Conservation (phyloP, 768 basidiomycete genomes). For the Tylopilus plumbeoviolaceoides region DNA sequence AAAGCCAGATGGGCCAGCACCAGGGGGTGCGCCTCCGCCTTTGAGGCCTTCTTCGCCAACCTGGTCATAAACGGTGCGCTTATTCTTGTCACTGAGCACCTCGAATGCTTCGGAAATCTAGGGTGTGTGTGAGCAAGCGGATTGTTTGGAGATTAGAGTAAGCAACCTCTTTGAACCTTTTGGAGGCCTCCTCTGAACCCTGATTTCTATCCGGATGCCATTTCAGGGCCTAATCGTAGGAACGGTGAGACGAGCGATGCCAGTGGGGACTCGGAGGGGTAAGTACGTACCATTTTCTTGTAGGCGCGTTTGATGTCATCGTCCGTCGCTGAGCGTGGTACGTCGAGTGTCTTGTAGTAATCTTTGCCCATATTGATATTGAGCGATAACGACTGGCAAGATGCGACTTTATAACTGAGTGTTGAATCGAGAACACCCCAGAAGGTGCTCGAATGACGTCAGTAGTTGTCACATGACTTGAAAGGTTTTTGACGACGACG, state of each 20-base stretch:
- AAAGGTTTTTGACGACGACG: no score
- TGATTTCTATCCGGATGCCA: slow-evolving; percentile 93
- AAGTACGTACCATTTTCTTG: slow-evolving; percentile 73
- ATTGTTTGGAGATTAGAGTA: no score
- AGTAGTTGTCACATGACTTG: slow-evolving; percentile 12
- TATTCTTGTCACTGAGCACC: slow-evolving; percentile 84
- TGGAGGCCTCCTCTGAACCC: slow-evolving; percentile 79
- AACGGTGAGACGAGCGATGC: background rate
- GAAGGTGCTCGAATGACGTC: slow-evolving; percentile 34
- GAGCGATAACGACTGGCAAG: no score
- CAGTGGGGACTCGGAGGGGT: no score
- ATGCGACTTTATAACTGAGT: background rate
- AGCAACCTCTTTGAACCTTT: slow-evolving; percentile 88
- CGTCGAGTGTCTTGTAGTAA: slow-evolving; percentile 83
- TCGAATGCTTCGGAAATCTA: slow-evolving; percentile 96
- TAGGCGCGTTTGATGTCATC: slow-evolving; percentile 93
- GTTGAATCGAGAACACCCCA: slow-evolving; percentile 23
- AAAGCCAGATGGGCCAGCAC: slow-evolving; percentile 43
- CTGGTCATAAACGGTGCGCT: slow-evolving; percentile 85
- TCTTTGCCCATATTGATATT: slow-evolving; percentile 57
- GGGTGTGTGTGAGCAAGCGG: background rate
- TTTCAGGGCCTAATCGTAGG: slow-evolving; percentile 80
- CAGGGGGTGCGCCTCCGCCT: slow-evolving; percentile 53
- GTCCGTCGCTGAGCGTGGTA: slow-evolving; percentile 68
- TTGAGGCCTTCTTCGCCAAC: slow-evolving; percentile 96